A percentile compares a stretch with the other conserved stretches of the same genome.
Conservation (phyloP, 495 filamentous ascomycete species). For the Aspergillus nidulans region DNA sequence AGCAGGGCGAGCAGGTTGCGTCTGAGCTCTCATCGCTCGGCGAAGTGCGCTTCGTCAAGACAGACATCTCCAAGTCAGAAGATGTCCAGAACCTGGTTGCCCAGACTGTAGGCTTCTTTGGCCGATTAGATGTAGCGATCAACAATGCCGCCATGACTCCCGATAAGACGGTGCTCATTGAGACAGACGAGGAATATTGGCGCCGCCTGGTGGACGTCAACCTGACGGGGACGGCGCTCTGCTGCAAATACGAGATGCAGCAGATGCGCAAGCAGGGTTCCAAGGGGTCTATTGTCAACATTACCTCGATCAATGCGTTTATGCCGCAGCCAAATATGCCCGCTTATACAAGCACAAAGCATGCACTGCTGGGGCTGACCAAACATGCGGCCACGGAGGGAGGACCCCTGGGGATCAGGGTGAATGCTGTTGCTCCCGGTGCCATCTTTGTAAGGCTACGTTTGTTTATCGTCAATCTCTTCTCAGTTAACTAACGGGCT, state of each 20-base stretch:
- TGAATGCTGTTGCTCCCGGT: conserved; percentile 23
- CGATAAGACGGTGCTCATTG: background rate
- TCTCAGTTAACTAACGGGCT: background rate
- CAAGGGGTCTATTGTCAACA: conserved; percentile 39
- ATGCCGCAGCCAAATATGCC: conserved; percentile 22
- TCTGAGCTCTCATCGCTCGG: conserved; percentile 7
- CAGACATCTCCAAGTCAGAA: conserved; percentile 17
- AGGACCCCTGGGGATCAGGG: conserved; percentile 15
- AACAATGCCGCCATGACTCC: conserved; percentile 20
- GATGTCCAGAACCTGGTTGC: conserved; percentile 16
- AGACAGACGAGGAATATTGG: conserved; percentile 17
- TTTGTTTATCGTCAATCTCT: background rate
- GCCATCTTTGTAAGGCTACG: background rate
- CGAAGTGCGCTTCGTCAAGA: conserved; percentile 18
- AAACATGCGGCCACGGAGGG: conserved; percentile 25
- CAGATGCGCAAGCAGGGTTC: conserved; percentile 20
- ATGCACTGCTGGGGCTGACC: conserved; percentile 42
- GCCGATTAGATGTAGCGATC: conserved; percentile 18
- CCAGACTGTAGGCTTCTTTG: conserved; percentile 13
- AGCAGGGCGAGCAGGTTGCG: conserved; percentile 21
- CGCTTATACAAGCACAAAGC: conserved; percentile 40
- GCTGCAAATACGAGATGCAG: conserved; percentile 16
- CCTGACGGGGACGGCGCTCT: conserved; percentile 16
- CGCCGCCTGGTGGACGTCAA: conserved; percentile 7
- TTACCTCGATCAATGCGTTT: conserved; percentile 33